phyloP scores from a whole-genome alignment of 2,329 filamentous ascomycete genomes.

The Trichoderma guizhouense region DNA sequence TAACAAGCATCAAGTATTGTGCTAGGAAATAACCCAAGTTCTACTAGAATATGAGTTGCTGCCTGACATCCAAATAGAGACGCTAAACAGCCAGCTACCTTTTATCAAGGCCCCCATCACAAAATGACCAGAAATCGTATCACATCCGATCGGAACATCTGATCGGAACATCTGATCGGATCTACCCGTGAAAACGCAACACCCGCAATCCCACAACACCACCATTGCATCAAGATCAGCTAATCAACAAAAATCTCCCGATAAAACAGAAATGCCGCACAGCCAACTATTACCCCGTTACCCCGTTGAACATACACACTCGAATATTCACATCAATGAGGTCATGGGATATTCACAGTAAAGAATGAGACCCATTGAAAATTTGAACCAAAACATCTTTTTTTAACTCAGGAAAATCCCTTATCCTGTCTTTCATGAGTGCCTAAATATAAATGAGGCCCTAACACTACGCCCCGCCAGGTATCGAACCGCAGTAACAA shows the following conservation, averaged over 20 bases:
- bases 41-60: not conserved
- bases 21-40: too few relatives aligned
- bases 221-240: not conserved
- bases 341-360: too few relatives aligned
- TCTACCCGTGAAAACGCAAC: not conserved
- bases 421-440: conserved; percentile 5
- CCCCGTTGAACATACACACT: too few relatives aligned
- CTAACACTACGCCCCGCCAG: conserved; percentile 13
- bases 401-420: not conserved
- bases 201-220: not conserved
- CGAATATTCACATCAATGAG: not conserved
- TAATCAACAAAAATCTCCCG: not conserved
- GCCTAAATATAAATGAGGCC: not conserved
- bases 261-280: not conserved
- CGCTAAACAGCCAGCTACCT: not conserved
- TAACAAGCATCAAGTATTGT: not conserved
- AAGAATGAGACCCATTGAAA: not conserved
- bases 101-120: not conserved
- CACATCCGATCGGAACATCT: not conserved
- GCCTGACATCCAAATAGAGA: too few relatives aligned
- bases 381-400: not conserved
- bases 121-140: not conserved
- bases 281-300: not conserved
- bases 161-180: not conserved
- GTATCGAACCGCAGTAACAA: conserved; percentile 13